A percentile compares a stretch with the other conserved stretches of the same genome.
Evolutionary conservation across 306 rosid genomes (phyloP).

Genomic region (Fagus sylvatica): DNA sequence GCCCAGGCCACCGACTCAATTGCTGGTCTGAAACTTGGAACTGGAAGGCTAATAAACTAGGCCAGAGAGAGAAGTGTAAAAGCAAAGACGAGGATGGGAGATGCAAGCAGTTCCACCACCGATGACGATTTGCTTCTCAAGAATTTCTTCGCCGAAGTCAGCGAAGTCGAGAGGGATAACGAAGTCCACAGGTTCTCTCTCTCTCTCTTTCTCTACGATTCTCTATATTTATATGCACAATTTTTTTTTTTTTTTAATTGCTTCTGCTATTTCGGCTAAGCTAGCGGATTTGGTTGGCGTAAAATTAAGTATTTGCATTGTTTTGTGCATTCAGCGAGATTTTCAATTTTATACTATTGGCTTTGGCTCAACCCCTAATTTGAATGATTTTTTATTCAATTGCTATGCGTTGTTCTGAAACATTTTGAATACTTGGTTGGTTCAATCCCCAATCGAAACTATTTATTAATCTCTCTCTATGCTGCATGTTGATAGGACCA

Average conservation of each 20-base stretch:
- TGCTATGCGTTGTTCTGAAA: background rate
- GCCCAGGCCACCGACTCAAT: background rate
- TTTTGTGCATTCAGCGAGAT: constrained; percentile 8
- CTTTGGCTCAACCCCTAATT: background rate
- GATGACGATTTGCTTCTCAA: constrained; percentile 92
- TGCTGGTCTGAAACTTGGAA: background rate
- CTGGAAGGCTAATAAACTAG: background rate
- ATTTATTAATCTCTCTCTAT: background rate
- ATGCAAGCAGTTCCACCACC: constrained; percentile 26
- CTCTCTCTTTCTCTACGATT: constrained; percentile 13
- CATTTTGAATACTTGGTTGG: background rate
- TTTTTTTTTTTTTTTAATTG: no score
- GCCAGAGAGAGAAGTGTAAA: background rate
- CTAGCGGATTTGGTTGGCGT: background rate
- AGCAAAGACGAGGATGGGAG: constrained; percentile 38
- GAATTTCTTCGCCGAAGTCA: constrained; percentile 90
- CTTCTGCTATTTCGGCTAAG: background rate
- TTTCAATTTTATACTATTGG: constrained; percentile 8
- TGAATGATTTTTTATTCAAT: background rate
- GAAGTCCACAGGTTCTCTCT: constrained; percentile 70
- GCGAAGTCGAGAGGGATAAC: constrained; percentile 98
- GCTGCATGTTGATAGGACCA: background rate
- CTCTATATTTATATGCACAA: background rate
- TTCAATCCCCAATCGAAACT: background rate
- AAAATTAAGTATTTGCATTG: constrained; percentile 16